These are phyloP conservation scores for Cupressus sempervirens DNA, from an alignment of 75 land plant species.

Conservation along the genomic window DNA sequence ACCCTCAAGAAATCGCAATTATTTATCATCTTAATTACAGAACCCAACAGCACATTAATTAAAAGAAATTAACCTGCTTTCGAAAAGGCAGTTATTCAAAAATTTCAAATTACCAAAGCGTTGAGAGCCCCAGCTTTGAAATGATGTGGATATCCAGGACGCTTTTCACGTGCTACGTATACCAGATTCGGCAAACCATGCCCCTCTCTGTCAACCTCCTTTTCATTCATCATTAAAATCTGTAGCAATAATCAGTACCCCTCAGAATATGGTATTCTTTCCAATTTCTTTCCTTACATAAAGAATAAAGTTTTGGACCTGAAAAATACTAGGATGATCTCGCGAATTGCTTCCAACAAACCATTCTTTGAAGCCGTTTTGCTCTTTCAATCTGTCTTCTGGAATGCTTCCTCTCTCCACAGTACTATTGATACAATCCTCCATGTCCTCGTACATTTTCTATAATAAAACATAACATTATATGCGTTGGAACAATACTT, in stretches of 20 bases:
- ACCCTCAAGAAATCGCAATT: too few relatives aligned
- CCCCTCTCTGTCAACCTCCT: conserved; percentile 25
- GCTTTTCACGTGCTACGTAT: conserved; percentile 51
- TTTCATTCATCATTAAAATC: conserved; percentile 36
- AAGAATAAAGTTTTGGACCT: neutral
- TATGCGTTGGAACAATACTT: neutral
- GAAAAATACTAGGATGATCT: conserved; percentile 18
- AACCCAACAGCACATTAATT: too few relatives aligned
- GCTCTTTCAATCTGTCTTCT: conserved; percentile 11
- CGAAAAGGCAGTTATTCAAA: neutral
- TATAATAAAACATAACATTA: neutral
- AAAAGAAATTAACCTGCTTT: too few relatives aligned
- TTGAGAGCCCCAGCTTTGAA: conserved; percentile 65
- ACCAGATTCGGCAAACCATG: conserved; percentile 35
- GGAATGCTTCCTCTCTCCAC: conserved; percentile 12
- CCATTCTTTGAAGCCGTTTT: conserved; percentile 24
- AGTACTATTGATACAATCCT: conserved; percentile 9
- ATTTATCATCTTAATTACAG: too few relatives aligned
- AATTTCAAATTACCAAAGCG: conserved; percentile 44
- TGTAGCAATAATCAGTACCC: neutral
- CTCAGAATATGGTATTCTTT: too few relatives aligned
- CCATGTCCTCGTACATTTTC: conserved; percentile 16
- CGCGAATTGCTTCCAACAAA: conserved; percentile 1
- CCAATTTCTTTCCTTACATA: neutral
- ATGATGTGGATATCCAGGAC: conserved; percentile 28